phyloP scores from a whole-genome alignment of 208 protist genomes.

The Vickermania ingenoplastis region DNA sequence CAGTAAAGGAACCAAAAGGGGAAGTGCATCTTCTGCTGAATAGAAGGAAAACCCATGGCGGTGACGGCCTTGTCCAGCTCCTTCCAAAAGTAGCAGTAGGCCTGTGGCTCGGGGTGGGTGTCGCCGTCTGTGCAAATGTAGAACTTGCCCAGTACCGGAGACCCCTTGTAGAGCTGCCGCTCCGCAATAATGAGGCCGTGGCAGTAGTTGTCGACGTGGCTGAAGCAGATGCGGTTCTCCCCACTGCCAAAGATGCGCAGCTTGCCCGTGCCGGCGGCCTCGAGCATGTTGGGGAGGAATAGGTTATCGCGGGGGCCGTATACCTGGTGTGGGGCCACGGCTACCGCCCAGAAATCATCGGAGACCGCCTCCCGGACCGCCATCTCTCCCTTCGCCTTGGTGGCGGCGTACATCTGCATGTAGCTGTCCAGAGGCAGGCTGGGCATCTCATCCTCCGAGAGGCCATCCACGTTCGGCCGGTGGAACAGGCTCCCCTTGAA shows the following conservation, averaged over 20 bases:
- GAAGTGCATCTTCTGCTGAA: slow-evolving; percentile 75
- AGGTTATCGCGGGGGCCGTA: slow-evolving; percentile 94
- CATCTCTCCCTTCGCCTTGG: slow-evolving; percentile 90
- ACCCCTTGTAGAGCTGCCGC: slow-evolving; percentile 78
- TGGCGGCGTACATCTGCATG: slow-evolving; percentile 92
- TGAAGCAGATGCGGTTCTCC: slow-evolving; percentile 92
- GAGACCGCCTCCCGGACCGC: slow-evolving; percentile 60
- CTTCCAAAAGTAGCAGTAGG: slow-evolving; percentile 89
- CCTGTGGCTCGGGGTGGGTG: slow-evolving; percentile 83
- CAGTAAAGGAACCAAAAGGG: slow-evolving; percentile 86
- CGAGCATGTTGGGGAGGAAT: slow-evolving; percentile 93
- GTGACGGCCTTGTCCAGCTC: slow-evolving; percentile 86
- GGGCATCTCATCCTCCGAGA: slow-evolving; percentile 87
- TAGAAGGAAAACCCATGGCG: slow-evolving; percentile 82
- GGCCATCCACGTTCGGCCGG: slow-evolving; percentile 86
- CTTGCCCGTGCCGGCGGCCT: slow-evolving; percentile 89
- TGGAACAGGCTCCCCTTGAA: slow-evolving; percentile 86
- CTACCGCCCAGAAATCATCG: slow-evolving; percentile 82
- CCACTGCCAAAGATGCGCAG: slow-evolving; percentile 90
- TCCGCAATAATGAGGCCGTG: slow-evolving; percentile 92
- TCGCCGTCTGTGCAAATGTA: slow-evolving; percentile 93
- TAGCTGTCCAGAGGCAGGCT: slow-evolving; percentile 77
- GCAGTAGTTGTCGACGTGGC: slow-evolving; percentile 94
- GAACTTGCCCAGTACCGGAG: slow-evolving; percentile 89
- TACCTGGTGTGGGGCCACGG: slow-evolving; percentile 92